These are phyloP conservation scores for Fusarium torreyae DNA, from an alignment of 2,329 filamentous ascomycete species.

Conservation along the genomic window DNA sequence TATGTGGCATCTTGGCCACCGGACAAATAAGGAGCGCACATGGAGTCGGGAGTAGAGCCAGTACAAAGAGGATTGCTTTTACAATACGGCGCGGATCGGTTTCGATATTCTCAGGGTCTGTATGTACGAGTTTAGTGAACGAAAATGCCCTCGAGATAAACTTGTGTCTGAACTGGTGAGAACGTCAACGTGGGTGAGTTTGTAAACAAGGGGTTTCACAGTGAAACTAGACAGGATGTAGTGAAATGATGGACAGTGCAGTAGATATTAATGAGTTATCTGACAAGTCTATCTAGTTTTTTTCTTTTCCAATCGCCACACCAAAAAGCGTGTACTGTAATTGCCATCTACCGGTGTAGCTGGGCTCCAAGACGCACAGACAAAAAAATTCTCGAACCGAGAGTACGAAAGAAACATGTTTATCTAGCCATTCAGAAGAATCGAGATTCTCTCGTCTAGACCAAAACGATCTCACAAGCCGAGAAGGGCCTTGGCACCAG, in stretches of 20 bases:
- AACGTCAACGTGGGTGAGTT: neutral
- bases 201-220: neutral
- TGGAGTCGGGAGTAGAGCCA: constrained; percentile 30
- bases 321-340: neutral
- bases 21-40: neutral
- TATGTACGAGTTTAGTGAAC: constrained; percentile 12
- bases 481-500: constrained; percentile 83
- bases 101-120: constrained; percentile 3
- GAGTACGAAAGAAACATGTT: constrained; percentile 41
- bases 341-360: neutral
- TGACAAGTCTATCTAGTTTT: constrained; percentile 27
- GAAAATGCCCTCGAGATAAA: neutral
- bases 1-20: constrained; percentile 13
- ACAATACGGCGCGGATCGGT: neutral
- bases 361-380: constrained; percentile 21
- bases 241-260: constrained; percentile 1
- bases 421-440: neutral
- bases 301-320: constrained; percentile 10
- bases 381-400: constrained; percentile 33
- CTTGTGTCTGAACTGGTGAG: neutral
- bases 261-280: constrained; percentile 3
- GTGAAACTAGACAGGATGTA: neutral
- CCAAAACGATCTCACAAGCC: constrained; percentile 33
- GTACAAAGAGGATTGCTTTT: neutral
- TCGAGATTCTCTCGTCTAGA: neutral